These are phyloP conservation scores for Botrytis pseudocinerea DNA, from an alignment of 2,329 filamentous ascomycete genomes.

Conservation along the genomic window DNA sequence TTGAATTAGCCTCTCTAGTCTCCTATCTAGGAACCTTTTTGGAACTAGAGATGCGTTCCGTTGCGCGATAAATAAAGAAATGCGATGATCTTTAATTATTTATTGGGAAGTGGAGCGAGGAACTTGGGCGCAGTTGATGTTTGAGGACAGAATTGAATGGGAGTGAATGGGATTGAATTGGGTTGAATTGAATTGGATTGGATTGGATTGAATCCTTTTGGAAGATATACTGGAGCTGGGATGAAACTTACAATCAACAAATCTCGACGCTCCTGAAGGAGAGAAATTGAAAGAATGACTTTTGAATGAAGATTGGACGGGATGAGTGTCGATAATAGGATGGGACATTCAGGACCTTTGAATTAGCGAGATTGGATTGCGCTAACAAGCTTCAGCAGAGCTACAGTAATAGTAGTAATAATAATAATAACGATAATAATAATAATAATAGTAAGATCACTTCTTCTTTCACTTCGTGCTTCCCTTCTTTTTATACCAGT, in stretches of 20 bases:
- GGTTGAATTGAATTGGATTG: background rate
- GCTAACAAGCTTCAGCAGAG: constrained; percentile 21
- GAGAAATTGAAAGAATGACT: constrained; percentile 23
- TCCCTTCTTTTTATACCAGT: constrained; percentile 7
- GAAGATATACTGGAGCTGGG: background rate
- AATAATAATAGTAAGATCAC: background rate
- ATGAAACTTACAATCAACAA: constrained; percentile 24
- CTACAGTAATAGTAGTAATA: background rate
- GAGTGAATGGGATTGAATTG: background rate
- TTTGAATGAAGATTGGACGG: constrained; percentile 21
- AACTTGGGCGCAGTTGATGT: background rate
- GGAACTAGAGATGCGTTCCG: background rate
- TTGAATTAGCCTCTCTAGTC: constrained; percentile 16
- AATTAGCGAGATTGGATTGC: constrained; percentile 26
- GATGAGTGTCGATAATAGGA: constrained; percentile 23
- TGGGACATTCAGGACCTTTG: constrained; percentile 19
- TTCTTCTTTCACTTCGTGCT: background rate
- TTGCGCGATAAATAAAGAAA: constrained; percentile 16
- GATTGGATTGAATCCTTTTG: background rate
- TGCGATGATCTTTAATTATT: constrained; percentile 3
- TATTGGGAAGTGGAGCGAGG: background rate
- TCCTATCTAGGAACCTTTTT: constrained; percentile 16
- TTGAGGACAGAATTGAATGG: background rate
- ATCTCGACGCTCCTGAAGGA: constrained; percentile 22
- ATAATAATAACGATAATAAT: background rate